These are phyloP conservation scores for Leptographium procerum DNA, from an alignment of 2,329 filamentous ascomycete genomes.

Conservation along the genomic window DNA sequence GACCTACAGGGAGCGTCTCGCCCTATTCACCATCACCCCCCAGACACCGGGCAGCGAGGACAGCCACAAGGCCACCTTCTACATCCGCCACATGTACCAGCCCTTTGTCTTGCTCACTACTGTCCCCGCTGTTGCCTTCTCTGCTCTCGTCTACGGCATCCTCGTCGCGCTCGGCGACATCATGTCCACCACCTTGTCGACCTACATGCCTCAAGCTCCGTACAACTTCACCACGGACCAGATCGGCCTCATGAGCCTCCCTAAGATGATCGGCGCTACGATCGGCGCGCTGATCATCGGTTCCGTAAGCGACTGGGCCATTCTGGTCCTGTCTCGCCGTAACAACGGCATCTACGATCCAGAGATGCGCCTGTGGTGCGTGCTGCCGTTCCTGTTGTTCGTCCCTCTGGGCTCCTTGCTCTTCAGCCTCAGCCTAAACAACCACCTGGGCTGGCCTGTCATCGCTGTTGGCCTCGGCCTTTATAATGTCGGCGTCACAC, in stretches of 20 bases:
- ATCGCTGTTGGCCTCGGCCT: neutral
- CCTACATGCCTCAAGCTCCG: neutral
- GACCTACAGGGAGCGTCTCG: neutral
- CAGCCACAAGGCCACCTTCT: neutral
- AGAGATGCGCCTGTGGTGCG: conserved; percentile 28
- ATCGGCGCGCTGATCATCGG: neutral
- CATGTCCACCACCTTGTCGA: neutral
- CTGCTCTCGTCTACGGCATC: neutral
- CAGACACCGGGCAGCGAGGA: neutral
- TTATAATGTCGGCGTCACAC: neutral
- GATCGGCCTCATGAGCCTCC: neutral
- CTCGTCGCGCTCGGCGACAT: neutral
- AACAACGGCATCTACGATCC: conserved; percentile 35
- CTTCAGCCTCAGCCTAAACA: neutral
- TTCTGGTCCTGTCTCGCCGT: conserved; percentile 18
- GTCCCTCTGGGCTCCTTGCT: neutral
- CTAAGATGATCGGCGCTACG: neutral
- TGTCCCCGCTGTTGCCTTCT: neutral
- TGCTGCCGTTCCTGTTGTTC: neutral
- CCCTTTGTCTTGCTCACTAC: neutral
- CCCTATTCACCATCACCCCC: neutral
- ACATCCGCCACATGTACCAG: neutral
- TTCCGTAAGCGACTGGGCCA: neutral
- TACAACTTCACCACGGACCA: neutral
- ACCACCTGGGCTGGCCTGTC: neutral